phyloP scores from a whole-genome alignment of 495 filamentous ascomycete genomes.

The Hypoxylon cercidicola region DNA sequence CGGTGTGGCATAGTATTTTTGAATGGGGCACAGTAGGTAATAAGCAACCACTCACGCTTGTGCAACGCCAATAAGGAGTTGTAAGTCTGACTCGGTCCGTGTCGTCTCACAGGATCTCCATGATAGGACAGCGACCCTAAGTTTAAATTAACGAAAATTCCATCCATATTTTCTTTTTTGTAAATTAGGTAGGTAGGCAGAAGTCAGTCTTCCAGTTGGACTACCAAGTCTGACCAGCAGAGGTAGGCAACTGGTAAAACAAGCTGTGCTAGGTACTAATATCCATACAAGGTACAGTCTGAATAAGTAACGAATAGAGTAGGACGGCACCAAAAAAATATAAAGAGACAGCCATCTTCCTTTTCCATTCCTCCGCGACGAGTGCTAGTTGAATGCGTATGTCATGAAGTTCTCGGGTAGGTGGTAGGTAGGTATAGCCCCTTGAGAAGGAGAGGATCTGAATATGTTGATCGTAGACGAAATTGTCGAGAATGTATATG shows the following conservation, averaged over 20 bases:
- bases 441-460: conserved; percentile 3
- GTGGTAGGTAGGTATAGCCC: neutral
- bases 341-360: conserved; percentile 6
- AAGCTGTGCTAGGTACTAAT: conserved; percentile 31
- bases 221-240: conserved; percentile 24
- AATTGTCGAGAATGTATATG: conserved; percentile 1
- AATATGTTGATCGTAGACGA: conserved; percentile 1
- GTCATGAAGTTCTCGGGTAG: neutral
- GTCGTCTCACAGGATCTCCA: conserved; percentile 24
- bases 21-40: conserved; percentile 31
- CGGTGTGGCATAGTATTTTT: conserved; percentile 22
- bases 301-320: conserved; percentile 1
- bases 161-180: conserved; percentile 3
- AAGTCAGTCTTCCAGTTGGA: neutral
- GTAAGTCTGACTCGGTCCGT: conserved; percentile 6
- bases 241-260: conserved; percentile 22
- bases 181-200: conserved; percentile 1
- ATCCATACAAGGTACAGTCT: conserved; percentile 28
- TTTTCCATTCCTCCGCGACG: conserved; percentile 30
- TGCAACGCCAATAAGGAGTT: conserved; percentile 22
- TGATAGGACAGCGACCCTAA: conserved; percentile 3
- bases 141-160: conserved; percentile 10
- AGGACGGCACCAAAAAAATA: conserved; percentile 9
- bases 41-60: conserved; percentile 22
- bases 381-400: conserved; percentile 11